Evolutionary conservation across 257 asterid species (phyloP), one percentile per base, ranked within the genome.

Genomic region (Coffea eugenioides): DNA sequence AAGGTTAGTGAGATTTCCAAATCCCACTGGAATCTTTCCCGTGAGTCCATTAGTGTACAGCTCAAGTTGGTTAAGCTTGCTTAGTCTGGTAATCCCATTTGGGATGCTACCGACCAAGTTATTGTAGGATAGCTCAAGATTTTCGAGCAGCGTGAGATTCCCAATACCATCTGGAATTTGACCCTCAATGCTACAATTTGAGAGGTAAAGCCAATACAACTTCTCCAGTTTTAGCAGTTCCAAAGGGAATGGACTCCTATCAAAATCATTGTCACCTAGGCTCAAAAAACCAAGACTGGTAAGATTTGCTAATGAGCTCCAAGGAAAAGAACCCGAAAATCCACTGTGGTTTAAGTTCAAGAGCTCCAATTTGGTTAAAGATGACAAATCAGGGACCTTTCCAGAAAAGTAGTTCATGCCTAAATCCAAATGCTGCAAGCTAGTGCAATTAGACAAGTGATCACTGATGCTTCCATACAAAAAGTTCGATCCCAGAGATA

Each of bases 101-200:
- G 91, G 91, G 76, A 88, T 83, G 18, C 46, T 67, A 5, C 91
- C 91, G 45, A 57, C 46, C 66, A 88, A 66, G 59, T 59, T 0
- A 69, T 88, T 88, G 48, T 61, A 16, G 3, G 91, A 79, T 20
- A 88, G 85, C 85, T 88, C 89, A 14, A 88, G 88, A 72, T 82
- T 82, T 48, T 83, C 82, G n/a, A 88, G 88, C n/a, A 71, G 79
- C 10, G 86, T 88, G 36, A 88, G 86, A 78, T 88, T 88, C 62
- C 91, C 88, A 78, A 88, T 85, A 16, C 76, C 86, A 45, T 82
- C 86, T 43, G 91, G 87, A 78, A 88, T 85, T 69, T 80, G 68
- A 2, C 88, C 91, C 72, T 71, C 85, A 72, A 88, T 82, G 65
- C 89, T 88, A 69, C 69, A 71, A 71, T 88, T 88, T 49, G 89